Base-by-base conservation (phyloP, 176 grass and related monocot species). In the Tillandsia fasciculata region DNA sequence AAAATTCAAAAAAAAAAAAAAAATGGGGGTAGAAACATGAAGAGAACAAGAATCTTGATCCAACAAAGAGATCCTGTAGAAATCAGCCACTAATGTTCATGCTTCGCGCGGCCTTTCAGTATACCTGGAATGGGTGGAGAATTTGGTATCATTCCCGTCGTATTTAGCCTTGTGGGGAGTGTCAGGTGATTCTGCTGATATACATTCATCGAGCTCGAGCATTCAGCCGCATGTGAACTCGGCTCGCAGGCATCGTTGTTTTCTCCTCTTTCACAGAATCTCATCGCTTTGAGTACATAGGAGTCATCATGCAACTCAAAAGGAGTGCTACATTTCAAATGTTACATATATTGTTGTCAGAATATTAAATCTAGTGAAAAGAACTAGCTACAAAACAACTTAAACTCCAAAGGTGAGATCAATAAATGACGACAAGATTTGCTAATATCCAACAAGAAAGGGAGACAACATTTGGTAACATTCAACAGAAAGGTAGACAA, bases 251-350 rank as follows among this genome's bases (percentile, higher is more conserved):
- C 42, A 26, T 23, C 52, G 0, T 51, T 80, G 71, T 69, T 74
- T 50, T 86, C 72, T 79, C 86, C 82, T 65, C 57, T 77, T 78
- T 88, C 87, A 64, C 71, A 63, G 2, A 87, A 84, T 67, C 74
- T 79, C 82, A 99, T 90, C 77, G 83, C 95, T 86, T 99, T 99
- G 11, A 99, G 78, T 23, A 99, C 90, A 50, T 82, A 90, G 0
- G 86, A 87, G 79, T 99, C 95, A 70, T 99, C 95, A 65, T 93
- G 95, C 63, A 99, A 80, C 80, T 99, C 87, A 58, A 99, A 99
- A 18, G 95, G 95, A 10, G 95, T 99, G 51, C 95, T 99, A 82
- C 75, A 86, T 68, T 69, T 79, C 14, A 11, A 5, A 56, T 52
- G 59, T 71, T 29, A 73, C 22, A 83, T 51, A 75, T 24, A 13